Base-by-base conservation (phyloP, 139 green algal genomes). In the Chlorella sp. region DNA sequence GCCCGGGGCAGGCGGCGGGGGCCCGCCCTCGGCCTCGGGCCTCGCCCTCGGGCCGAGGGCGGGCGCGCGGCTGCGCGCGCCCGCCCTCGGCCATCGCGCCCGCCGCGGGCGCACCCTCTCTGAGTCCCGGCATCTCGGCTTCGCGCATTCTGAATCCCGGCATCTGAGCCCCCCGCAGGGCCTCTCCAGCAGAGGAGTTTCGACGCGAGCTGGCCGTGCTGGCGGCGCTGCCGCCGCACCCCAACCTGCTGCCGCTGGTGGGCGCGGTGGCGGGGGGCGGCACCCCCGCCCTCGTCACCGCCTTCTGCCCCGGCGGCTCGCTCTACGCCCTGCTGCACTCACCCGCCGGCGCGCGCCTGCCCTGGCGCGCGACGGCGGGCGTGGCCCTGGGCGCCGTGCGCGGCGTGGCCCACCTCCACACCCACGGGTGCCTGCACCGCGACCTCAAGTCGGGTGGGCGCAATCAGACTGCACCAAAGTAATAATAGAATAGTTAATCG, bases 341-440 rank as follows among this genome's bases (percentile, higher is more conserved):
- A 15, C 81, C 83, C 21, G n/a, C n/a, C n/a, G 51, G 43, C 23
- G 60, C 67, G 62, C 67, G 77, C 36, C 71, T 88, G 29, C 67
- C 43, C 15, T 84, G 77, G 77, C 36, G 55, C 23, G 78, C 88
- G 71, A 61, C 90, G 38, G 73, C 88, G 59, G 31, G 40, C 56
- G 74, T 92, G 29, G 84, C 82, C 73, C 81, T 89, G 48, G 85
- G 79, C 23, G 87, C 87, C 27, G 89, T 87, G 14, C 58, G 71
- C 3, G 89, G 87, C 71, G 88, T 93, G 87, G 72, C 65, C 23
- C 85, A 90, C 78, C 79, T 93, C 68, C 89, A 93, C 67, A 61
- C 64, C 17, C 76, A 82, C 70, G 31, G 43, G 19, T 69, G 89
- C 21, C 79, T 93, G 70, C 89, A 93, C 70, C 62, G 88, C 14